These are phyloP conservation scores for Conoideocrella luteorostrata DNA, from an alignment of 2,329 filamentous ascomycete species.

Conservation along the genomic window DNA sequence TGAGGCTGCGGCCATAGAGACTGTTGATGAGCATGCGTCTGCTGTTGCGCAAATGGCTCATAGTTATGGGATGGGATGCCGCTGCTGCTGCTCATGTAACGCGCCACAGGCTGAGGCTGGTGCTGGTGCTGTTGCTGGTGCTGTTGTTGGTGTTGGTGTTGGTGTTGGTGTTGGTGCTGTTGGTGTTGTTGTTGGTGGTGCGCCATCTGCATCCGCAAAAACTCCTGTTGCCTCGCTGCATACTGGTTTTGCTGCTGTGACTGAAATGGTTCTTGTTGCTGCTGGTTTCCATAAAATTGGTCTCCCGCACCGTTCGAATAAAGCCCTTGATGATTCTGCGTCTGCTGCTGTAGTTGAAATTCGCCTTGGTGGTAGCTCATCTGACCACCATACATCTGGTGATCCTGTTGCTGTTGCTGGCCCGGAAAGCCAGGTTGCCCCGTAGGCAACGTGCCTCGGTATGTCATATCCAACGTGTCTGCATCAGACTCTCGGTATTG, in stretches of 20 bases:
- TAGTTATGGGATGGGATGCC: slow-evolving; percentile 2
- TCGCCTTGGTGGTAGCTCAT: slow-evolving; percentile 17
- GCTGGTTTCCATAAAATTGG: slow-evolving; percentile 17
- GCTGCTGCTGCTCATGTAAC: slow-evolving; percentile 2
- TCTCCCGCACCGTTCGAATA: slow-evolving; percentile 7
- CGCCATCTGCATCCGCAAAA: slow-evolving; percentile 13
- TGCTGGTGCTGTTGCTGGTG: slow-evolving; percentile 10
- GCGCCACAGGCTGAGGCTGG: slow-evolving; percentile 7
- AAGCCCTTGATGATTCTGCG: slow-evolving; percentile 14
- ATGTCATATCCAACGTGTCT: slow-evolving; percentile 27
- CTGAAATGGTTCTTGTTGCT: slow-evolving; percentile 14
- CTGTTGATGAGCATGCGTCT: slow-evolving; percentile 7
- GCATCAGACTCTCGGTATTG: slow-evolving; percentile 10
- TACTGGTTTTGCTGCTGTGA: slow-evolving; percentile 17
- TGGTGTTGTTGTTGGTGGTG: slow-evolving; percentile 20
- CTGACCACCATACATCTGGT: slow-evolving; percentile 18
- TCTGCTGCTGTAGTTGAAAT: slow-evolving; percentile 18
- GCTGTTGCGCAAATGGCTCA: slow-evolving; percentile 18
- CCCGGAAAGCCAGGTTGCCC: slow-evolving; percentile 22
- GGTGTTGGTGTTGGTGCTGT: slow-evolving; percentile 17
- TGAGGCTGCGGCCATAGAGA: slow-evolving; percentile 11
- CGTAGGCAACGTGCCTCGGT: slow-evolving; percentile 24
- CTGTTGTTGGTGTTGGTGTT: slow-evolving; percentile 19
- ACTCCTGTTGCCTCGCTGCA: slow-evolving; percentile 18
- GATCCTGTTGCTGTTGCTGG: slow-evolving; percentile 15